phyloP scores from a whole-genome alignment of 2,329 filamentous ascomycete species.

The Fusarium sp. region DNA sequence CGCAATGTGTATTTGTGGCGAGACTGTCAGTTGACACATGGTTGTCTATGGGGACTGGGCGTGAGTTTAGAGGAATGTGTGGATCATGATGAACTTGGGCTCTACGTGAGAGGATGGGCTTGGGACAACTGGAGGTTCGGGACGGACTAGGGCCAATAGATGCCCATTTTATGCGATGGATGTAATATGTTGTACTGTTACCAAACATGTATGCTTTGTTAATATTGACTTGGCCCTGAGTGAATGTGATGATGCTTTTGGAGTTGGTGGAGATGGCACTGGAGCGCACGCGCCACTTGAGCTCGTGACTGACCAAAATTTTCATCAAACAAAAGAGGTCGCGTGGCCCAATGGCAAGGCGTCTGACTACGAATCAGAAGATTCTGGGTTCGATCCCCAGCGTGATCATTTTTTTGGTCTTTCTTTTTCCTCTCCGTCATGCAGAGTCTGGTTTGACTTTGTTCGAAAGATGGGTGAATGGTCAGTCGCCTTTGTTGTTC shows the following conservation, averaged over 20 bases:
- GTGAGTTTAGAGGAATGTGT: background rate
- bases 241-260: background rate
- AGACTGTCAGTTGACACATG: background rate
- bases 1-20: background rate
- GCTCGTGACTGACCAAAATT: background rate
- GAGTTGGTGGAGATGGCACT: background rate
- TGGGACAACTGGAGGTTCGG: background rate
- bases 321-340: slow-evolving; percentile 9
- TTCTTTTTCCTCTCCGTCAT: background rate
- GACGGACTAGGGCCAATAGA: no score
- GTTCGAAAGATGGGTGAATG: no score
- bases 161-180: background rate
- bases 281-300: background rate
- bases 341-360: slow-evolving; percentile 47
- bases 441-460: no score
- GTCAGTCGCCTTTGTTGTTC: background rate
- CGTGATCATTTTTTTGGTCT: slow-evolving; percentile 32
- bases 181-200: background rate
- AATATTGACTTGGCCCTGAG: background rate
- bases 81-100: background rate
- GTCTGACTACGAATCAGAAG: slow-evolving; percentile 49
- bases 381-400: slow-evolving; percentile 46
- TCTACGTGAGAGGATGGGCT: background rate
- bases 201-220: background rate
- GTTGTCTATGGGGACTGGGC: background rate